These are phyloP conservation scores for Pythium pectinolyticum DNA, from an alignment of 352 stramenopile genomes.

Conservation along the genomic window DNA sequence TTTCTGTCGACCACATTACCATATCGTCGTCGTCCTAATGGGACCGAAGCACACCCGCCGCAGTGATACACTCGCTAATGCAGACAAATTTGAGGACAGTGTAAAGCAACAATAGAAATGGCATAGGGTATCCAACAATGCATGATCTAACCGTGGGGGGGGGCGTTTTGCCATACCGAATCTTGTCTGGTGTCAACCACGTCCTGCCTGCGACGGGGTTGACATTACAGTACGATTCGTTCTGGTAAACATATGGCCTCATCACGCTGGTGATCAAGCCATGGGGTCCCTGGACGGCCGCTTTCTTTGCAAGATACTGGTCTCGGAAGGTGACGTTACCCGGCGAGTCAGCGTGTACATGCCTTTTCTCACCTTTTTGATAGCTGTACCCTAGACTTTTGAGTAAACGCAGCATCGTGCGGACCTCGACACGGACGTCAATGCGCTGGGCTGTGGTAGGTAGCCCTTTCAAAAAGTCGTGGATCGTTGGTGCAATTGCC, in stretches of 20 bases:
- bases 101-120: no score
- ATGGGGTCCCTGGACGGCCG: not conserved
- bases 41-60: no score
- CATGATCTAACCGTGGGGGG: no score
- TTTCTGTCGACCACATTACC: no score
- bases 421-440: not conserved
- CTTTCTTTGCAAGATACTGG: slow-evolving; percentile 20
- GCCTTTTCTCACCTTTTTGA: slow-evolving; percentile 21
- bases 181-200: slow-evolving; percentile 24
- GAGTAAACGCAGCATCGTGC: slow-evolving; percentile 13
- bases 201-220: slow-evolving; percentile 25
- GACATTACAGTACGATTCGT: slow-evolving; percentile 32
- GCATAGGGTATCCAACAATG: no score
- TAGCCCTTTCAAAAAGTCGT: slow-evolving; percentile 7
- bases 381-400: slow-evolving; percentile 12
- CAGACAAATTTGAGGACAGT: no score
- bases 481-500: slow-evolving; percentile 11
- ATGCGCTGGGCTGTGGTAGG: slow-evolving; percentile 12
- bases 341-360: slow-evolving; percentile 16
- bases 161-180: slow-evolving; percentile 8
- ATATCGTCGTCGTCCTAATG: no score
- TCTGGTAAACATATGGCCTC: slow-evolving; percentile 17
- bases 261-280: not conserved
- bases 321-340: slow-evolving; percentile 17
- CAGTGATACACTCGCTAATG: no score